Base-by-base conservation (phyloP, 139 green algal genomes). In the Dunaliella sp. region DNA sequence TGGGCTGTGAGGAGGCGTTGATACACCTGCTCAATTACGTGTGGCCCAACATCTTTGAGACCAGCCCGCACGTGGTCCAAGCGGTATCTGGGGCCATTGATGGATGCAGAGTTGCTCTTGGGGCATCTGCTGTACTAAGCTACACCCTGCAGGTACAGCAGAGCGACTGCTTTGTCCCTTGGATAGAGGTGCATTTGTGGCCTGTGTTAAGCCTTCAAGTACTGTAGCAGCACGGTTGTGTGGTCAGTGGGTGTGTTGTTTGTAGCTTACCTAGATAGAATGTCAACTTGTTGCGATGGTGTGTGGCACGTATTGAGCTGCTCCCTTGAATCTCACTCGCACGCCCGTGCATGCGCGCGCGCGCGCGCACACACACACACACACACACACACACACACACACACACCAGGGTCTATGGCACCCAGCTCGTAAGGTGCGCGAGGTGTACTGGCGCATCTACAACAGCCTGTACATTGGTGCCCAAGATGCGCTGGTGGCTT, bases 11-110 rank as follows among this genome's bases (percentile, higher is more conserved):
- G 91, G 97, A 99, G 86, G 95, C 96, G 21, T 88, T 99, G 36
- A 91, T 93, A 34, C 97, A 99, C 93, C 93, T 99, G 85, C 91
- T 99, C 78, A 99, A 99, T 88, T 97, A 94, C 84, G 93, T 99
- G 83, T 99, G 97, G 97, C 97, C 97, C 59, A 99, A 99, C 93
- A 96, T 99, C 59, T 99, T 99, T 87, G 97, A 99, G 94, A 94
- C 91, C 30, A 95, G 89, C 28, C 97, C 97, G 33, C 97, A 99
- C 91, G 88, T 99, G 31, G 93, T 99, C 82, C 95, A 98, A 80
- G 96, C 95, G 0, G 95, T 98, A 26, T 97, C 90, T 80, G 96
- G 95, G 0, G 97, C 98, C 26, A 93, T 99, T 36, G 97, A 99
- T 36, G 97, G 94, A 73, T 95, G 95, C 89, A 91, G 97, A 16